Evolutionary conservation across 345 rosid species (phyloP), one percentile per base, ranked within the genome.

Genomic region (Euphorbia lathyris): DNA sequence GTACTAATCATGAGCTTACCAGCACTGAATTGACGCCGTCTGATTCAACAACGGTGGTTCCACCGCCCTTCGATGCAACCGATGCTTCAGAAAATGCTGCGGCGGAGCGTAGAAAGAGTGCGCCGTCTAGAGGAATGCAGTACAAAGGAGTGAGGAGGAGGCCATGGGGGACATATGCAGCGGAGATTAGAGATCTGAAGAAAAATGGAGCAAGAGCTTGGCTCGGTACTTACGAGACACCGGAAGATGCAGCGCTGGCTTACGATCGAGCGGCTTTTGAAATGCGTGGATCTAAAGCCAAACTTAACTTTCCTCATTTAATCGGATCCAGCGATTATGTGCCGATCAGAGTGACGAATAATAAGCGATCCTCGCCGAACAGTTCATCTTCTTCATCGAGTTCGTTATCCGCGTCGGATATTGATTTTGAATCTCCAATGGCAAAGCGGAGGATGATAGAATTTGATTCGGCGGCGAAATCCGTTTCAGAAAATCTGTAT

Each of bases 81-180:
- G 9, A 0, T 16, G 65, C 65, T 23, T 9, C 45, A 30, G 29
- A 5, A 20, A 51, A 30, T 25, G 26, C 5, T 22, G 40, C 2
- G 40, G 62, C 0, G 48, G 55, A 32, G 67, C 67, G 30, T 45
- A 13, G 3, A 3, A 13, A 45, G 51, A 2, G 1, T 14, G 4
- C 19, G 19, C 16, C 47, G 53, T 38, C 51, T 34, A 34, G 30
- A 1, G 34, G 58, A 30, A 59, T 65, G 58, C 65, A 43, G 14
- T 75, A 63, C 30, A 71, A 25, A 25, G 78, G 83, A 0, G 80
- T 82, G 50, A 78, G 78, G 78, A 76, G 84, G 63, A 71, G 95
- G 65, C 88, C 90, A 4, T 86, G 90, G 95, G 92, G 95, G 59
- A 87, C 82, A 56, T 87, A 74, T 48, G 90, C 89, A 30, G 95